phyloP scores from a whole-genome alignment of 441 rosid species.

The Erodium moschatum region DNA sequence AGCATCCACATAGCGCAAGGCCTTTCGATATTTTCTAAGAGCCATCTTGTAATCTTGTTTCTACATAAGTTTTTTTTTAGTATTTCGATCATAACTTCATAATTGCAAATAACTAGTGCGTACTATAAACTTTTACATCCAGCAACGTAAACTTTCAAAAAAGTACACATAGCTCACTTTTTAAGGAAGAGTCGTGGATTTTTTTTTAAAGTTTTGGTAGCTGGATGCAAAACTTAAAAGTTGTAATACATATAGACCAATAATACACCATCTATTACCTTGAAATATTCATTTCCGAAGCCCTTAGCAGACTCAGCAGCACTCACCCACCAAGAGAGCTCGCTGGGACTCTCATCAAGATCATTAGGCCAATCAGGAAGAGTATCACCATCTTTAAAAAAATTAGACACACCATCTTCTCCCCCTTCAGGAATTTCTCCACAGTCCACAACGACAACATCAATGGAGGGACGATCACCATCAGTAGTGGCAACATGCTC shows the following conservation, averaged over 20 bases:
- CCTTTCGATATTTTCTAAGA: conserved; percentile 78
- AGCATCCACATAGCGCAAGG: conserved; percentile 74
- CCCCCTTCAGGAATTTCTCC: conserved; percentile 71
- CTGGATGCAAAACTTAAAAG: too few relatives aligned
- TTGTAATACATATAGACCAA: too few relatives aligned
- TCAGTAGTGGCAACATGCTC: conserved; percentile 53
- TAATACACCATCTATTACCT: conserved; percentile 34
- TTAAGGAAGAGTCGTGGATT: too few relatives aligned
- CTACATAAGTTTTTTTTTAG: conserved; percentile 24
- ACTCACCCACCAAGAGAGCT: conserved; percentile 88
- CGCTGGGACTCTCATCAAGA: conserved; percentile 49
- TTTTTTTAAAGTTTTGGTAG: too few relatives aligned
- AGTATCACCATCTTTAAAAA: conserved; percentile 77
- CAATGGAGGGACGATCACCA: conserved; percentile 43
- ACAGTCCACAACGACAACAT: conserved; percentile 57
- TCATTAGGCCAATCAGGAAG: conserved; percentile 91
- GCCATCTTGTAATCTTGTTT: conserved; percentile 94
- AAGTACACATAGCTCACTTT: too few relatives aligned
- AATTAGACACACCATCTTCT: conserved; percentile 72
- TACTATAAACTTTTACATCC: too few relatives aligned
- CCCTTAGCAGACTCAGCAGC: conserved; percentile 67
- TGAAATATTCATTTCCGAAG: conserved; percentile 66
- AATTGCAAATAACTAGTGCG: too few relatives aligned
- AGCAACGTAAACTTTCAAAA: too few relatives aligned
- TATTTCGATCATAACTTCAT: too few relatives aligned